Evolutionary conservation across 2,329 filamentous ascomycete genomes (phyloP).

Genomic region (Tolypocladium guangdongense): DNA sequence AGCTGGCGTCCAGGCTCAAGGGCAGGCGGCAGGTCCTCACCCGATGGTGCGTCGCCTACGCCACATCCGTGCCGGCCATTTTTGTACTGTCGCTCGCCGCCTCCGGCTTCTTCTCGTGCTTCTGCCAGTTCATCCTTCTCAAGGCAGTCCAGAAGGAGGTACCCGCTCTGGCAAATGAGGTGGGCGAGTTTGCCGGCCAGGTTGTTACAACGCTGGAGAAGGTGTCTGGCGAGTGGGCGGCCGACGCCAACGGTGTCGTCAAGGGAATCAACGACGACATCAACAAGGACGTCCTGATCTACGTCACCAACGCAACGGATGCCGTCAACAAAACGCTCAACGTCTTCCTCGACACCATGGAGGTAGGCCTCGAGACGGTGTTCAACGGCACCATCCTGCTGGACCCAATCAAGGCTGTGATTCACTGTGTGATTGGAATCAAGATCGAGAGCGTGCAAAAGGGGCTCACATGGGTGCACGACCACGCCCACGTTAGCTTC

Average conservation of each 20-base stretch:
- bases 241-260: constrained; percentile 64
- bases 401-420: constrained; percentile 65
- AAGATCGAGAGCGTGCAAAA: constrained; percentile 79
- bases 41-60: constrained; percentile 78
- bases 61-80: constrained; percentile 74
- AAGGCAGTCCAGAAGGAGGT: constrained; percentile 62
- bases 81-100: constrained; percentile 76
- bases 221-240: constrained; percentile 66
- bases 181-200: constrained; percentile 68
- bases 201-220: constrained; percentile 63
- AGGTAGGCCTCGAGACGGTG: constrained; percentile 58
- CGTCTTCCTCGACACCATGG: constrained; percentile 68
- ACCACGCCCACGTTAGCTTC: constrained; percentile 74
- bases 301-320: constrained; percentile 73
- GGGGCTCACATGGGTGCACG: constrained; percentile 86
- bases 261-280: constrained; percentile 60
- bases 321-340: constrained; percentile 82
- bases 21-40: constrained; percentile 58
- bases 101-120: constrained; percentile 70
- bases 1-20: constrained; percentile 53
- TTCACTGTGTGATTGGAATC: constrained; percentile 78
- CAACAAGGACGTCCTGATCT: constrained; percentile 76
- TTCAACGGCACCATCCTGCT: constrained; percentile 78
- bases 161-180: constrained; percentile 61
- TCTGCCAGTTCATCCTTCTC: constrained; percentile 75